These are phyloP conservation scores for Plasmodium berghei DNA, from an alignment of 169 alveolate species.

Conservation along the genomic window DNA sequence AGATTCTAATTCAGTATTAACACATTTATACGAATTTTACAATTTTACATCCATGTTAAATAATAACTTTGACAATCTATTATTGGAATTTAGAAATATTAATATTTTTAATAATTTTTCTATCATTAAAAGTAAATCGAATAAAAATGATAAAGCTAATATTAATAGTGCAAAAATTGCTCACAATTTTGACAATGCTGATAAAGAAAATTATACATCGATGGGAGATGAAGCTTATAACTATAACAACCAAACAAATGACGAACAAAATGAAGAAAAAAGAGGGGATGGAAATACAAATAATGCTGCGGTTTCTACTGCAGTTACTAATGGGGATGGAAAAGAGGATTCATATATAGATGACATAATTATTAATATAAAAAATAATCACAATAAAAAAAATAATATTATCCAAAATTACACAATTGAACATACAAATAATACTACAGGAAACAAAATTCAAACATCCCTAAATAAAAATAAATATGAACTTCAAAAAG, in stretches of 20 bases:
- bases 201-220: too few species aligned
- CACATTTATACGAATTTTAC: slow-evolving; percentile 64
- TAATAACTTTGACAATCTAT: slow-evolving; percentile 31
- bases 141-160: too few species aligned
- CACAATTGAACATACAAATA: too few species aligned
- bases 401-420: too few species aligned
- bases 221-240: too few species aligned
- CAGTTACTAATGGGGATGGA: background rate
- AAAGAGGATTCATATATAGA: background rate
- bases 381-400: too few species aligned
- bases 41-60: slow-evolving; percentile 38
- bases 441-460: too few species aligned
- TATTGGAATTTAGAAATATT: slow-evolving; percentile 67
- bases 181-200: too few species aligned
- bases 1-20: slow-evolving; percentile 59
- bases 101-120: slow-evolving; percentile 25
- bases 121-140: too few species aligned
- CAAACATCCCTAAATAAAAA: background rate
- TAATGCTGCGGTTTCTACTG: background rate
- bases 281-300: slow-evolving; percentile 1
- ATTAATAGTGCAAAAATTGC: too few species aligned
- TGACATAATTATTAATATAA: background rate
- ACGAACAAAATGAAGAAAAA: background rate
- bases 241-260: too few species aligned
- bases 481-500: background rate